Percentiles rank a stretch among this genome's conserved stretches.
These are phyloP conservation scores for Pezicula radicicola DNA, from an alignment of 2,329 filamentous ascomycete genomes.

Conservation along the genomic window DNA sequence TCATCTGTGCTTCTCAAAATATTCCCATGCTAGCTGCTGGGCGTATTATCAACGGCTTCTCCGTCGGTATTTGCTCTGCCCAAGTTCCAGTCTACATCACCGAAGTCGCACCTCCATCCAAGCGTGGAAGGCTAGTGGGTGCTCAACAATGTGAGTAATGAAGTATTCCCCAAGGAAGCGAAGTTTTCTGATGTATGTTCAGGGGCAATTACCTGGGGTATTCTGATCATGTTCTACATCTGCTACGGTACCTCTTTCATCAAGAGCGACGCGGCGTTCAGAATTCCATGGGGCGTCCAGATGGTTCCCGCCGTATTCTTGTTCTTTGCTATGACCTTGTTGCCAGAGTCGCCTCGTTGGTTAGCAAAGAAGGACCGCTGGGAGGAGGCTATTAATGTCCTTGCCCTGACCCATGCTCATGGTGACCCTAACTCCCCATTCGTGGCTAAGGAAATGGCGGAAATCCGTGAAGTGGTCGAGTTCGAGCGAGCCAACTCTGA, in stretches of 20 bases:
- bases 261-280: slow-evolving; percentile 53
- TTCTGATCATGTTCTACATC: slow-evolving; percentile 69
- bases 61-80: slow-evolving; percentile 64
- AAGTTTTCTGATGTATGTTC: slow-evolving; percentile 6
- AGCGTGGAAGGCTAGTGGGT: slow-evolving; percentile 64
- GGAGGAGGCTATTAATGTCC: slow-evolving; percentile 43
- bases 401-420: slow-evolving; percentile 53
- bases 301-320: slow-evolving; percentile 58
- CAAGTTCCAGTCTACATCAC: slow-evolving; percentile 68
- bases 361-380: slow-evolving; percentile 58
- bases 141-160: slow-evolving; percentile 58
- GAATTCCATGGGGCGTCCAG: slow-evolving; percentile 63
- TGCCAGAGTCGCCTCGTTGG: slow-evolving; percentile 62
- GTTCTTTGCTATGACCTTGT: slow-evolving; percentile 55
- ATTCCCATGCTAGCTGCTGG: slow-evolving; percentile 50
- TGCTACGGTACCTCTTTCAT: slow-evolving; percentile 63
- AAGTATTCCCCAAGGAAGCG: slow-evolving; percentile 5
- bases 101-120: slow-evolving; percentile 56
- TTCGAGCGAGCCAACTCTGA: slow-evolving; percentile 67
- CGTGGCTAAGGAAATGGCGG: slow-evolving; percentile 64
- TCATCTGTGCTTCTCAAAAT: slow-evolving; percentile 55
- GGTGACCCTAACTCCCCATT: slow-evolving; percentile 63
- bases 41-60: slow-evolving; percentile 60
- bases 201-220: slow-evolving; percentile 67
- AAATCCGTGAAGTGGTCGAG: slow-evolving; percentile 71